These are phyloP conservation scores for Chloranthus sessilifolius DNA, from an alignment of 164 flowering plant genomes.

Conservation along the genomic window DNA sequence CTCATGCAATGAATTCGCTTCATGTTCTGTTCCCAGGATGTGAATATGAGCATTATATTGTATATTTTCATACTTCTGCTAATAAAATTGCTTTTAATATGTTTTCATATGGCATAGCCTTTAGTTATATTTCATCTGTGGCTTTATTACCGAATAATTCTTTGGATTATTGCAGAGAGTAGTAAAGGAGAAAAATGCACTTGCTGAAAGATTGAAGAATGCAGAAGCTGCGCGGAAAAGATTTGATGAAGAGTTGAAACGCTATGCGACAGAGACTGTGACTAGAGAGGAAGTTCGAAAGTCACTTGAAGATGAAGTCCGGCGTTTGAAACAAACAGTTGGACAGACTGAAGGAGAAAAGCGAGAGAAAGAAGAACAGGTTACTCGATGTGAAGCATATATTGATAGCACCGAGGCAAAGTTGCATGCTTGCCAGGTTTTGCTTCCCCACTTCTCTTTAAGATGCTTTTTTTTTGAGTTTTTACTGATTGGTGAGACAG, in stretches of 20 bases:
- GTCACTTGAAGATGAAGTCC: slow-evolving; percentile 94
- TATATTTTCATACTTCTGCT: no score
- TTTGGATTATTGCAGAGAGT: slow-evolving; percentile 58
- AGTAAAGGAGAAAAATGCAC: slow-evolving; percentile 90
- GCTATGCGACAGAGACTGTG: slow-evolving; percentile 84
- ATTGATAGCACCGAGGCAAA: slow-evolving; percentile 91
- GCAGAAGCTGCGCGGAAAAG: slow-evolving; percentile 88
- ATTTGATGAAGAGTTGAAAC: slow-evolving; percentile 89
- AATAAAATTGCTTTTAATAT: no score
- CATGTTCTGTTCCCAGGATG: no score
- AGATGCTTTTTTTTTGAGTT: neutral
- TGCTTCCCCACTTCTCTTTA: neutral
- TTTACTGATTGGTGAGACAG: neutral
- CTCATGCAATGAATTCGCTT: no score
- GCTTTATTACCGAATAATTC: no score
- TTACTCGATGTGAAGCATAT: slow-evolving; percentile 91
- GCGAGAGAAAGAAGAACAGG: slow-evolving; percentile 93
- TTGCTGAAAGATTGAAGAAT: slow-evolving; percentile 84
- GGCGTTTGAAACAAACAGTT: slow-evolving; percentile 76
- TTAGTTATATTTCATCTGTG: no score
- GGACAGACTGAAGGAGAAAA: slow-evolving; percentile 95
- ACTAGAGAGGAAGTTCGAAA: slow-evolving; percentile 77
- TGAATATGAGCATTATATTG: no score
- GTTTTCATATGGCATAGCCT: no score
- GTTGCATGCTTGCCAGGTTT: slow-evolving; percentile 88